Percentiles rank a stretch among this genome's conserved stretches.
phyloP scores from a whole-genome alignment of 1,284 basidiomycete genomes.

The Dichomitus squalens region DNA sequence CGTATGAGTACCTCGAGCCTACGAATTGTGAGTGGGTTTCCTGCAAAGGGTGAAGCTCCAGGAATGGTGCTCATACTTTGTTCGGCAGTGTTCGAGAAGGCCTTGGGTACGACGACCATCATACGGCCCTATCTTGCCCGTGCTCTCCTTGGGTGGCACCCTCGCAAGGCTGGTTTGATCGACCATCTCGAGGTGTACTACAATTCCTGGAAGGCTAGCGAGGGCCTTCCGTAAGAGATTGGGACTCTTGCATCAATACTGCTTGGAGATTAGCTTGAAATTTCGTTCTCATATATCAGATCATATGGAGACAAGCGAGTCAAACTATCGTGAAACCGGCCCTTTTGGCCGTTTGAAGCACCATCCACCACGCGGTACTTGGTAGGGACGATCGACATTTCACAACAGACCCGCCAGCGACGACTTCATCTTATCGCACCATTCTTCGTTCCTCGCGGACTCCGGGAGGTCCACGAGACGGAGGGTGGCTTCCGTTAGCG shows the following conservation, averaged over 20 bases:
- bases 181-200: constrained; percentile 52
- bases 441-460: not conserved
- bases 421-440: not conserved
- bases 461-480: not conserved
- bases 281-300: not conserved
- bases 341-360: too few relatives aligned
- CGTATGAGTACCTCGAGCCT: constrained; percentile 36
- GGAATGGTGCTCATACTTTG: not conserved
- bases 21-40: constrained; percentile 37
- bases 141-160: constrained; percentile 49
- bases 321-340: too few relatives aligned
- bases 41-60: not conserved
- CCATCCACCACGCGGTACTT: too few relatives aligned
- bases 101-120: constrained; percentile 33
- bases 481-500: too few relatives aligned
- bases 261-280: not conserved
- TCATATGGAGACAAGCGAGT: too few relatives aligned
- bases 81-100: constrained; percentile 36
- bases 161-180: constrained; percentile 45
- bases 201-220: constrained; percentile 39
- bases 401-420: not conserved
- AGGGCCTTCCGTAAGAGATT: constrained; percentile 12
- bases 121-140: constrained; percentile 48
- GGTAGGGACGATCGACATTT: too few relatives aligned
- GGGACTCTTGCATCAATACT: too few relatives aligned